phyloP scores from a whole-genome alignment of 306 rosid species.

The Urtica urens region DNA sequence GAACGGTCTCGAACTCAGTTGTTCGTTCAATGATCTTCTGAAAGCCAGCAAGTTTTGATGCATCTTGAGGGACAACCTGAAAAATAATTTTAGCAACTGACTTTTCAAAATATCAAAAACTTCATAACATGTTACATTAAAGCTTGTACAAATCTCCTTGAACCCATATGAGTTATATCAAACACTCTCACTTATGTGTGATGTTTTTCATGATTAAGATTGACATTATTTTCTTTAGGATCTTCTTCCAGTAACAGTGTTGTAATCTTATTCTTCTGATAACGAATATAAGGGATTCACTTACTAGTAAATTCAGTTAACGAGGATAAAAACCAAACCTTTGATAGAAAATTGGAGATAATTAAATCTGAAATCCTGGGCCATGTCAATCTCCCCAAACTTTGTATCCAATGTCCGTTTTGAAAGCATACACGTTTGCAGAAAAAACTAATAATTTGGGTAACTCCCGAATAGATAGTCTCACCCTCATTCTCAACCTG shows the following conservation, averaged over 20 bases:
- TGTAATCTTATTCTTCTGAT: too few species aligned
- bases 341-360: slow-evolving; percentile 73
- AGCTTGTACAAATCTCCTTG: too few species aligned
- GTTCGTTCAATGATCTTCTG: slow-evolving; percentile 62
- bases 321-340: slow-evolving; percentile 37
- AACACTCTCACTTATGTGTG: too few species aligned
- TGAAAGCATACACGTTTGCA: slow-evolving; percentile 46
- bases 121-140: not conserved
- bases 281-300: too few species aligned
- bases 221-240: too few species aligned
- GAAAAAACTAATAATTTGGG: slow-evolving; percentile 50
- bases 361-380: slow-evolving; percentile 83
- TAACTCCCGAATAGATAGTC: slow-evolving; percentile 55
- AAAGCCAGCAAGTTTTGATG: slow-evolving; percentile 83
- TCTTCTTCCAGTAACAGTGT: too few species aligned
- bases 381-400: slow-evolving; percentile 87
- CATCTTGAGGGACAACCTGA: slow-evolving; percentile 96
- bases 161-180: too few species aligned
- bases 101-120: not conserved
- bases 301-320: not conserved
- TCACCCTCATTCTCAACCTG: slow-evolving; percentile 55
- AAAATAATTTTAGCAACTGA: slow-evolving; percentile 13
- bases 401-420: slow-evolving; percentile 54
- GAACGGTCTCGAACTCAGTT: slow-evolving; percentile 52
- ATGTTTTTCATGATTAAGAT: too few species aligned